phyloP scores from a whole-genome alignment of 2,329 filamentous ascomycete genomes.

The Fusarium annulatum region DNA sequence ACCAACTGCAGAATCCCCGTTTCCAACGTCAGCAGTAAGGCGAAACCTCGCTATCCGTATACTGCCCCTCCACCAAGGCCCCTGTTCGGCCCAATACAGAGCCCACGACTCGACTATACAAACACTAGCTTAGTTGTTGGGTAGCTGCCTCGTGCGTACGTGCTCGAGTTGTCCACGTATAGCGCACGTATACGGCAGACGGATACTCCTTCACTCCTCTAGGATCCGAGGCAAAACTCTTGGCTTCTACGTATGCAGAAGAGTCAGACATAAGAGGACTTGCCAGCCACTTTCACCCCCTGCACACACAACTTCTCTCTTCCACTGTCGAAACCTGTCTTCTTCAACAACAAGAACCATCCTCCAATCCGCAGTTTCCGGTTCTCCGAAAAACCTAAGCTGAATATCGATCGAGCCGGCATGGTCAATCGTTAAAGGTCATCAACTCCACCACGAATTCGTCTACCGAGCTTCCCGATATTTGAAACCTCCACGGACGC shows the following conservation, averaged over 20 bases:
- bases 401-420: constrained; percentile 35
- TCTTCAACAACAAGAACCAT: constrained; percentile 16
- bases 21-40: constrained; percentile 34
- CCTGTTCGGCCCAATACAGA: constrained; percentile 33
- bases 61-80: constrained; percentile 32
- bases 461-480: constrained; percentile 15
- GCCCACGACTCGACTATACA: constrained; percentile 30
- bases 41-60: constrained; percentile 17
- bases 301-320: constrained; percentile 20
- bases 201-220: constrained; percentile 23
- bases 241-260: constrained; percentile 32
- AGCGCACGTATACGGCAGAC: constrained; percentile 29
- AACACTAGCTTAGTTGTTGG: constrained; percentile 40
- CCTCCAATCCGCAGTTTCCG: constrained; percentile 26
- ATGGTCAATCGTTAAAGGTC: constrained; percentile 38
- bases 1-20: not conserved
- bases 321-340: constrained; percentile 27
- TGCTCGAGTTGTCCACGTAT: constrained; percentile 38
- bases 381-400: constrained; percentile 20
- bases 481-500: constrained; percentile 4
- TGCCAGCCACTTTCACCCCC: constrained; percentile 31
- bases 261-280: constrained; percentile 21
- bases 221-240: constrained; percentile 27
- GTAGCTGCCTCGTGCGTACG: constrained; percentile 35
- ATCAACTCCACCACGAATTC: constrained; percentile 23